Evolutionary conservation across 2,329 filamentous ascomycete species (phyloP), one percentile per base, ranked within the genome.

Genomic region (Aspergillus carbonarius): DNA sequence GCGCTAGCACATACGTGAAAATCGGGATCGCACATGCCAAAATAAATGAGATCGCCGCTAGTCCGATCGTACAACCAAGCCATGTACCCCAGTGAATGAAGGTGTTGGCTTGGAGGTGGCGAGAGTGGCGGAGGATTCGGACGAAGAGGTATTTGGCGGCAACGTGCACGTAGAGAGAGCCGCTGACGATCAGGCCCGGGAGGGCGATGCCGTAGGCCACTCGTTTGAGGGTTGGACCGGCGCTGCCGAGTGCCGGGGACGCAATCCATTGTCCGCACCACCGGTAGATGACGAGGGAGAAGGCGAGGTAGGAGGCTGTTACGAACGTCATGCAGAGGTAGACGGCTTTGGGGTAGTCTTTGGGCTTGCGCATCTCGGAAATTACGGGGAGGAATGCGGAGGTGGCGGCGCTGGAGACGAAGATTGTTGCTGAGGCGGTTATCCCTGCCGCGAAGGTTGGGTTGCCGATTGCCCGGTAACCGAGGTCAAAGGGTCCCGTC

Each of bases 381-480:
- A 88, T 88, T 58, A 89, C 83, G 4, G 85, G 84, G 1, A 88
- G 73, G 66, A 88, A 88, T 1, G 84, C 83, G 0, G 81, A 83
- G 0, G 85, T 87, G 17, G 82, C 84, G 0, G 85, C 82, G 6
- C 79, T 81, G 2, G 83, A 84, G 57, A 83, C 81, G 72, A 88
- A 86, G 61, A 88, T 87, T 2, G 83, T 85, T 1, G 79, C 78
- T 0, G 81, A 78, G 39, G 85, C 83, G 0, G 81, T 82, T 64
- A 88, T 86, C 7, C 83, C 85, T 1, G 79, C 81, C 0, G 82
- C 80, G 66, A 88, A 88, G 18, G 76, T 80, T 0, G 85, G 84
- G 63, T 82, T 73, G 7, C 78, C 82, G 58, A 88, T 82, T 12
- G 79, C 79, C 51, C 79, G 75, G 69, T 83, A 88, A 30, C 84